phyloP scores from a whole-genome alignment of 1,284 basidiomycete species.

The Sanghuangporus baumii region DNA sequence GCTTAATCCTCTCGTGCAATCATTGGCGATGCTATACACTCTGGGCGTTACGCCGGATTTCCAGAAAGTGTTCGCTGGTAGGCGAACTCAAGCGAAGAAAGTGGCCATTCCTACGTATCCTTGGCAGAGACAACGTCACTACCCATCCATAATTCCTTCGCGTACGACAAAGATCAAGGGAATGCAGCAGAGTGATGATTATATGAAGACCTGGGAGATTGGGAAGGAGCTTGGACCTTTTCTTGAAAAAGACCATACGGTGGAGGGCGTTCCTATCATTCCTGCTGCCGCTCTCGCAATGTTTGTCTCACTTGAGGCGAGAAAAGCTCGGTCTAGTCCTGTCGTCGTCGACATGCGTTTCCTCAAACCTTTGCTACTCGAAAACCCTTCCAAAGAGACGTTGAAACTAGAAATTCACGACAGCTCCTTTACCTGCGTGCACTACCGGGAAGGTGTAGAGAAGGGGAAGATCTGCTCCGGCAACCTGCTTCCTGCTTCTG shows the following conservation, averaged over 20 bases:
- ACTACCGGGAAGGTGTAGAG: not conserved
- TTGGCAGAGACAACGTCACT: slow-evolving; percentile 31
- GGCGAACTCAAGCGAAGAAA: slow-evolving; percentile 22
- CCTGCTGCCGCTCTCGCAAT: slow-evolving; percentile 32
- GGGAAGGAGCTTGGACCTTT: slow-evolving; percentile 12
- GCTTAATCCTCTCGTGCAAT: slow-evolving; percentile 27
- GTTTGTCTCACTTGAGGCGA: slow-evolving; percentile 24
- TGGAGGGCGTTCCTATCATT: slow-evolving; percentile 29
- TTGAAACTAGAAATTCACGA: slow-evolving; percentile 5
- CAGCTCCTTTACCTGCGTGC: slow-evolving; percentile 1
- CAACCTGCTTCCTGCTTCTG: slow-evolving; percentile 10
- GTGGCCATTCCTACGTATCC: slow-evolving; percentile 31
- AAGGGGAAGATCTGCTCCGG: slow-evolving; percentile 27
- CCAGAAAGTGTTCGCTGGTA: slow-evolving; percentile 22
- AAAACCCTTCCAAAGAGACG: not conserved
- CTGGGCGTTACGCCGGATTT: slow-evolving; percentile 27
- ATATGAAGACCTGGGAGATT: slow-evolving; percentile 7
- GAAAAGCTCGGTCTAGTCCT: not conserved
- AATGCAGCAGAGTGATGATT: not conserved
- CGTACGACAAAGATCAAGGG: slow-evolving; percentile 5
- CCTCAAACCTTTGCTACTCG: slow-evolving; percentile 9
- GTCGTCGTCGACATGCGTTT: slow-evolving; percentile 6
- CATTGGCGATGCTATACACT: slow-evolving; percentile 27
- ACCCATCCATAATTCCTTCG: slow-evolving; percentile 28
- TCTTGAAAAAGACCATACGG: slow-evolving; percentile 27